phyloP scores from a whole-genome alignment of 106 monocot genomes.

The Phalaenopsis aphrodite region DNA sequence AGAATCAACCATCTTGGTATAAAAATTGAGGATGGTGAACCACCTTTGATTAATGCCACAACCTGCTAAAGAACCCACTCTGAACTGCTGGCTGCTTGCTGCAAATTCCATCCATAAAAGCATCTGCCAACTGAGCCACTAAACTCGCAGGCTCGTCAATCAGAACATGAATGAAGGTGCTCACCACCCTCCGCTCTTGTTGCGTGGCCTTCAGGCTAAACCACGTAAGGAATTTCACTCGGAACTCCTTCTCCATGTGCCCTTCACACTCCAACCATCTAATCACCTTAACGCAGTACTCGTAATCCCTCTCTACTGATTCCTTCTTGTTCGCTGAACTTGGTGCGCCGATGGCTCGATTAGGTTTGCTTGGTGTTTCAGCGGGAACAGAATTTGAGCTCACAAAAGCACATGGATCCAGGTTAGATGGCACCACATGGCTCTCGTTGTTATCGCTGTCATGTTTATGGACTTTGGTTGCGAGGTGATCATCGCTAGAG shows the following conservation, averaged over 20 bases:
- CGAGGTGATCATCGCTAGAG: constrained; percentile 38
- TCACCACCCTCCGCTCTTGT: constrained; percentile 74
- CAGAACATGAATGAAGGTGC: constrained; percentile 67
- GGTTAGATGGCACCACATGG: constrained; percentile 4
- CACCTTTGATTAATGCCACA: constrained; percentile 36
- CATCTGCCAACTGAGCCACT: constrained; percentile 65
- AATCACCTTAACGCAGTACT: constrained; percentile 86
- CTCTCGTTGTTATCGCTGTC: constrained; percentile 27
- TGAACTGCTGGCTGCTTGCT: constrained; percentile 32
- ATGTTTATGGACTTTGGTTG: constrained; percentile 9
- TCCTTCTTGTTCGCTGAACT: constrained; percentile 34
- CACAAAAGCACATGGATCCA: constrained; percentile 25
- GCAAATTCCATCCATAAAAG: constrained; percentile 74
- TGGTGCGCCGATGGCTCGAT: constrained; percentile 11
- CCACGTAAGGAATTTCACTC: constrained; percentile 87
- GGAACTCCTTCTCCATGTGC: constrained; percentile 81
- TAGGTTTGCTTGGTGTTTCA: constrained; percentile 46
- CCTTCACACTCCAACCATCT: constrained; percentile 81
- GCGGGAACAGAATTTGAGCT: constrained; percentile 35
- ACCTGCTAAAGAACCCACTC: constrained; percentile 43
- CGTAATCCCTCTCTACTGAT: constrained; percentile 53
- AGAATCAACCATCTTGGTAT: background rate
- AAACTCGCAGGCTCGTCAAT: constrained; percentile 70
- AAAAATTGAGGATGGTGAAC: background rate
- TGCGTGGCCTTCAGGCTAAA: constrained; percentile 75